Base-by-base conservation (phyloP, 495 filamentous ascomycete genomes). In the Cladorrhinum samala region DNA sequence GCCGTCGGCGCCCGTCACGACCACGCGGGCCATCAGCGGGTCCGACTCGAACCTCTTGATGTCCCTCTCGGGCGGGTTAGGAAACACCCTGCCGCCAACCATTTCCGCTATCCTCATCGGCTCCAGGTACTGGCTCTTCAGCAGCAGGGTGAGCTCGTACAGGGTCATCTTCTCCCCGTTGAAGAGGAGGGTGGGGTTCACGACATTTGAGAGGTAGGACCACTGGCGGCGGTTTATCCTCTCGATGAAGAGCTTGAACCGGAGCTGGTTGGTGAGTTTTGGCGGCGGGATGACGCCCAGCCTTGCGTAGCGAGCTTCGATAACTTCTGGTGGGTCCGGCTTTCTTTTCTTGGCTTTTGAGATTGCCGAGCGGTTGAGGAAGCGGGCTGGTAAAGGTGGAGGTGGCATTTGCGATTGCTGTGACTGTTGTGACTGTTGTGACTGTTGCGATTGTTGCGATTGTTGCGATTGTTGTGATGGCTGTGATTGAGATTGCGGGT, bases 131-230 rank as follows among this genome's bases (percentile, higher is more conserved):
- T 49, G 51, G 17, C 55, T 37, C 33, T 52, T 63, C 27, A 62
- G 48, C 25, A 54, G 20, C 16, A 58, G 48, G 21, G 54, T 56
- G 25, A 60, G 54, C n/a, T 56, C 55, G 27, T 59, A 63, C 6
- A 61, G 47, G 2, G 56, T 56, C 14, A 55, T 45, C n/a, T 54
- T 49, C 43, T 62, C 55, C 39, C 58, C 49, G 25, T 65, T 63
- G 55, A 58, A 66, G n/a, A 41, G 37, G 17, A 65, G 19, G 36
- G 42, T 48, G 1, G 46, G 52, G 14, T 58, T 51, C 27, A 65
- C 50, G 11, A 50, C 16, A 9, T 53, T 53, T 19, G 45, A 27
- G 5, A 62, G 21, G 13, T 49, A 41, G 3, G 37, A 30, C 59
- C 59, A 62, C 24, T 62, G 56, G 11, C 53, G 59, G 1, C 50